A percentile compares a stretch with the other conserved stretches of the same genome.
These are phyloP conservation scores for Tylopilus plumbeoviolaceoides DNA, from an alignment of 768 basidiomycete genomes.

Conservation along the genomic window DNA sequence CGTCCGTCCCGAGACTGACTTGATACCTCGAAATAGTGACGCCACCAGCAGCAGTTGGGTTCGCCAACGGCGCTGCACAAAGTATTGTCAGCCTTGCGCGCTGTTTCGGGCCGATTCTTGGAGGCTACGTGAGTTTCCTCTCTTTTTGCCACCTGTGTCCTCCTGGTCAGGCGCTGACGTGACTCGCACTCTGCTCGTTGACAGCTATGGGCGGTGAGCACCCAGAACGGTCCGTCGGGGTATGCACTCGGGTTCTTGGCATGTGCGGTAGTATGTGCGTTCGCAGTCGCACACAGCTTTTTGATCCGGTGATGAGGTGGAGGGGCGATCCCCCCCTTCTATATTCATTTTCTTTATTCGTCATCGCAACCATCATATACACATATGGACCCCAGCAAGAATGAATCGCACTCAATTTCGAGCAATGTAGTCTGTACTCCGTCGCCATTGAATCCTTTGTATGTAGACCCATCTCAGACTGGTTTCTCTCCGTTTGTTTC, in stretches of 20 bases:
- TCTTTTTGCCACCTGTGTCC: neutral
- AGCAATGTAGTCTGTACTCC: neutral
- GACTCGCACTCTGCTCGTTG: neutral
- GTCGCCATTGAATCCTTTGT: neutral
- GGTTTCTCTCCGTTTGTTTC: neutral
- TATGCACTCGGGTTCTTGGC: constrained; percentile 73
- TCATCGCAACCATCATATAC: neutral
- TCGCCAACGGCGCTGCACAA: constrained; percentile 95
- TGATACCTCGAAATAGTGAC: constrained; percentile 56
- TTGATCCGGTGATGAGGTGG: constrained; percentile 67
- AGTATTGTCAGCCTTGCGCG: constrained; percentile 92
- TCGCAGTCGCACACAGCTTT: constrained; percentile 68
- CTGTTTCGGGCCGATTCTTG: constrained; percentile 83
- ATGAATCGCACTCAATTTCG: neutral
- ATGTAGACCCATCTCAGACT: neutral
- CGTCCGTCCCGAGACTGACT: neutral
- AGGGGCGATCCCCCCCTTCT: neutral
- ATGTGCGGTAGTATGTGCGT: constrained; percentile 55
- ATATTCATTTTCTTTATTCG: neutral
- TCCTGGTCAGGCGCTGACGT: neutral
- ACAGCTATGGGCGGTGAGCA: constrained; percentile 73
- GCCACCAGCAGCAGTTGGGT: constrained; percentile 81
- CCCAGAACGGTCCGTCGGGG: constrained; percentile 62
- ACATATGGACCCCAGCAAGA: neutral
- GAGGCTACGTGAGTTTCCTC: constrained; percentile 60